Conservation (phyloP, 495 filamentous ascomycete genomes). For the Penicillium mononematosum region DNA sequence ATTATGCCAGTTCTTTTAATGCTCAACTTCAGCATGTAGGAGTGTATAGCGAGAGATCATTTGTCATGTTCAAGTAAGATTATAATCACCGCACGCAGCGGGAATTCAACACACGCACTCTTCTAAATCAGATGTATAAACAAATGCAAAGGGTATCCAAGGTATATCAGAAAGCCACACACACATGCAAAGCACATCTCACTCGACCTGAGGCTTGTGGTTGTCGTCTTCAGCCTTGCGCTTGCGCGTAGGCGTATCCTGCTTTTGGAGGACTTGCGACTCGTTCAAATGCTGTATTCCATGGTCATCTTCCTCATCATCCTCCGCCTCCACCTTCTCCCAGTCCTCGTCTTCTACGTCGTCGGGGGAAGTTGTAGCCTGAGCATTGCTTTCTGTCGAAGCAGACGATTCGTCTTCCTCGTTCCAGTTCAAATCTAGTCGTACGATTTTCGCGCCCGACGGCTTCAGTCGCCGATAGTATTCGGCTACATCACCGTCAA, state of each 20-base stretch:
- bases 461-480: constrained; percentile 89
- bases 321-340: constrained; percentile 47
- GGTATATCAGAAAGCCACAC: constrained; percentile 10
- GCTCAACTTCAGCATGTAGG: neutral
- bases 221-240: constrained; percentile 41
- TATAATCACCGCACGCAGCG: constrained; percentile 2
- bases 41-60: neutral
- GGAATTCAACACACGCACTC: constrained; percentile 14
- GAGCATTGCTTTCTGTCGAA: constrained; percentile 1
- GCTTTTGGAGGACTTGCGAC: constrained; percentile 31
- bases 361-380: constrained; percentile 2
- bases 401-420: constrained; percentile 8
- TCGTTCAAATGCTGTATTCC: constrained; percentile 36
- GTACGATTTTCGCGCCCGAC: constrained; percentile 73
- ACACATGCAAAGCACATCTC: constrained; percentile 6
- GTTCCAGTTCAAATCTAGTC: constrained; percentile 41
- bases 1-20: neutral
- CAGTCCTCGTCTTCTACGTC: constrained; percentile 40
- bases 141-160: constrained; percentile 19
- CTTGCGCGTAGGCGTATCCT: constrained; percentile 33
- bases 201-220: constrained; percentile 14
- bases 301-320: constrained; percentile 39
- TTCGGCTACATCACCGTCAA: constrained; percentile 55
- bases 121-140: constrained; percentile 9
- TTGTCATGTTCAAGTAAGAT: neutral